Conservation (phyloP, 1,284 basidiomycete genomes). For the Leccinum subfulvum region DNA sequence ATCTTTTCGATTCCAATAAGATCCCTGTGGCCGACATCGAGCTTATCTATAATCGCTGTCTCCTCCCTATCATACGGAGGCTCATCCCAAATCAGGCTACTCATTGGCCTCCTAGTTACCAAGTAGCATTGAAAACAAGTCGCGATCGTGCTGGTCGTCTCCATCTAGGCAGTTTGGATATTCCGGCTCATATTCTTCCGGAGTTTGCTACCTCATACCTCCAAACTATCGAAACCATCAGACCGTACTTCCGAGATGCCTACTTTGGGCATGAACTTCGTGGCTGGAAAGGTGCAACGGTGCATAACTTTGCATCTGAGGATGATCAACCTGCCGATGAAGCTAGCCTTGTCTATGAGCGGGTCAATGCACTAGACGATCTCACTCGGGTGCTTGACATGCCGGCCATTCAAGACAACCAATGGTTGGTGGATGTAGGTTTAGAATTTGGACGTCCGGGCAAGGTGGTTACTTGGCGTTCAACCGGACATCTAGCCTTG, state of each 20-base stretch:
- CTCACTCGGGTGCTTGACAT: constrained; percentile 1
- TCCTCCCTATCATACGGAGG: neutral
- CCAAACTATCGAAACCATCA: neutral
- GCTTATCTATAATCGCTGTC: constrained; percentile 2
- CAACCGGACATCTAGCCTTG: neutral
- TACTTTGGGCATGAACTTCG: constrained; percentile 19
- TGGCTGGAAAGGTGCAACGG: constrained; percentile 9
- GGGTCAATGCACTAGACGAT: neutral
- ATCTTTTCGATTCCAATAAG: neutral
- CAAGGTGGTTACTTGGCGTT: neutral
- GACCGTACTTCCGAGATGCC: constrained; percentile 5
- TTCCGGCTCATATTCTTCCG: constrained; percentile 1
- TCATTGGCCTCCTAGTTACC: constrained; percentile 11
- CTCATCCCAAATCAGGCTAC: constrained; percentile 10
- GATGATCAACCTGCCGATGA: neutral
- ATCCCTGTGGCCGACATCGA: neutral
- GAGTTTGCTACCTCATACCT: neutral
- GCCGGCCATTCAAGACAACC: neutral
- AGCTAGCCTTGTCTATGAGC: neutral
- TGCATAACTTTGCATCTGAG: constrained; percentile 6
- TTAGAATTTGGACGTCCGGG: neutral
- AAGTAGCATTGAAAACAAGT: neutral
- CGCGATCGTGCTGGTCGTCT: neutral
- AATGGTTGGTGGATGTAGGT: constrained; percentile 3
- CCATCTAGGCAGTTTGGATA: neutral